Base-by-base conservation (phyloP, 2,329 filamentous ascomycete species). In the Neofusicoccum umdonicola region DNA sequence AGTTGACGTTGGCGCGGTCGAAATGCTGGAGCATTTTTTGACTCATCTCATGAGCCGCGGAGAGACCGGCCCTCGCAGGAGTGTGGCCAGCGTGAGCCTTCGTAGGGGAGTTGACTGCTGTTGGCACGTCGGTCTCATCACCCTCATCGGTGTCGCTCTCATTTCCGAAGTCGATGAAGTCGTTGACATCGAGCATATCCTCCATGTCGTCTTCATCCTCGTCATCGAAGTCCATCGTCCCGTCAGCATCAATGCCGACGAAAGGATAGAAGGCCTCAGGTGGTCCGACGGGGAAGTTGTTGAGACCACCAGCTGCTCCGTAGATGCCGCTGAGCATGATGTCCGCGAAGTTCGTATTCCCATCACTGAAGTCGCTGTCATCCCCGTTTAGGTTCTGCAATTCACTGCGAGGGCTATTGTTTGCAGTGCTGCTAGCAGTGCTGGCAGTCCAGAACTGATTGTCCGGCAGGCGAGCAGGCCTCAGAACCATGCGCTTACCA, bases 281-380 rank as follows among this genome's bases (percentile, higher is more conserved):
- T 2, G 90, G 89, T 0, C 90, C 90, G 71, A 91, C 83, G n/a
- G 87, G 45, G 27, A 41, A 60, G 35, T 7, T 31, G 27, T 58
- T 83, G 71, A 90, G 87, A 4, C 85, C 86, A 68, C 78, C 79
- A 42, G 82, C 70, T 31, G 72, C 71, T 12, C 76, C 76, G 63
- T 88, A 84, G 78, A 92, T 88, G 69, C 88, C 89, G 56, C 88
- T 89, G 79, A 93, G 87, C 90, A 93, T 93, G 68, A 93, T 84
- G 66, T 92, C 90, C 64, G 88, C 87, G 17, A 66, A 52, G 42
- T 57, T 65, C 17, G 17, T 68, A 42, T 73, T 74, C 47, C 74
- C 75, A 61, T 76, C 74, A 67, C 72, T 74, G 34, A 74, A 69
- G 66, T 80, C 78, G 63, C 76, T 79, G 51, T 79, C 76, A 4